Conservation (phyloP, 306 rosid species). For the Senna siamea region DNA sequence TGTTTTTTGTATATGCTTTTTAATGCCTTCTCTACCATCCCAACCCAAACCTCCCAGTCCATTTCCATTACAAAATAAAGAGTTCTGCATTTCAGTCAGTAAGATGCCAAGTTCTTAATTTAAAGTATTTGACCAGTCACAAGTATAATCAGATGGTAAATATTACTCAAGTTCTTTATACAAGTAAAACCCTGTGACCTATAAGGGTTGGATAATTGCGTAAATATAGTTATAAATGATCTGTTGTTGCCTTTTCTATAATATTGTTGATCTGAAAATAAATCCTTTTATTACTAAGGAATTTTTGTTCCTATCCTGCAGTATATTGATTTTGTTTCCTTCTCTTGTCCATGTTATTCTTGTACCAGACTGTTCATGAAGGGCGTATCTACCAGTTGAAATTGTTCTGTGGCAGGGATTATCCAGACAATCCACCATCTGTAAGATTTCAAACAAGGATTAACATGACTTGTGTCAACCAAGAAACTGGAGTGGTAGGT, state of each 20-base stretch:
- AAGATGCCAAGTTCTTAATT: not conserved
- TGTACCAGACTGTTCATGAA: constrained; percentile 87
- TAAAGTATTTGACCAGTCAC: not conserved
- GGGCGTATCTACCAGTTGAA: constrained; percentile 93
- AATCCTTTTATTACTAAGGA: constrained; percentile 3
- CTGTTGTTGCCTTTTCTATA: not conserved
- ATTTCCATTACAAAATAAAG: not conserved
- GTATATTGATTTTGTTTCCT: constrained; percentile 24
- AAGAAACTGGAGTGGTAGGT: constrained; percentile 90
- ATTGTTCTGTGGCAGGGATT: constrained; percentile 88
- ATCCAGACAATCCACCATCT: constrained; percentile 91
- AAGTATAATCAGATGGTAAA: not conserved
- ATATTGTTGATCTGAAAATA: not conserved
- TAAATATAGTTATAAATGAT: not conserved
- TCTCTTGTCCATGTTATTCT: constrained; percentile 38
- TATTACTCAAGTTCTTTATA: not conserved
- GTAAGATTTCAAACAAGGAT: constrained; percentile 93
- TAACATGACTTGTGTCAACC: constrained; percentile 91
- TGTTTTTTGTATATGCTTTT: not conserved
- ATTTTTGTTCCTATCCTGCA: not conserved
- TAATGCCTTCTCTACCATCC: not conserved
- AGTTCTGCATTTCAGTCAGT: not conserved
- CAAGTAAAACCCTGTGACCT: not conserved
- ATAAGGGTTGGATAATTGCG: not conserved
- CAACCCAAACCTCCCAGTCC: not conserved